These are phyloP conservation scores for Passiflora organensis DNA, from an alignment of 345 rosid genomes.

Conservation along the genomic window DNA sequence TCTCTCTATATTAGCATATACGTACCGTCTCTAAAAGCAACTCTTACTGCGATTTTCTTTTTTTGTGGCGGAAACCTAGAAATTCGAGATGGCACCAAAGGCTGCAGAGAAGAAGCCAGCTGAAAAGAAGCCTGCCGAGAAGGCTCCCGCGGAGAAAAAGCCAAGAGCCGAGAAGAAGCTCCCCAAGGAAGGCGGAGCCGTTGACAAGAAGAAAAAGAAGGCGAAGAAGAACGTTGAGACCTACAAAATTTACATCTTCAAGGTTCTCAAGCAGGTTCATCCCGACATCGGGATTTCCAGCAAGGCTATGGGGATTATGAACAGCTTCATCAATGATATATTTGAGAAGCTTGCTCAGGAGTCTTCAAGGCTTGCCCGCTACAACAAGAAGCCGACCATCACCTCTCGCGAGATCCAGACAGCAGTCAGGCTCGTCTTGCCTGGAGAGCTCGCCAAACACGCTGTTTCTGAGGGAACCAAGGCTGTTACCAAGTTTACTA, in stretches of 20 bases:
- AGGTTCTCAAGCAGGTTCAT: slow-evolving; percentile 23
- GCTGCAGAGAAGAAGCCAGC: slow-evolving; percentile 18
- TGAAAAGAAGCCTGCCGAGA: slow-evolving; percentile 22
- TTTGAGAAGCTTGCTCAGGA: slow-evolving; percentile 25
- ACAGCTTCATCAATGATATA: slow-evolving; percentile 20
- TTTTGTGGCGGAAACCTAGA: too few relatives aligned
- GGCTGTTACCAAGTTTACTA: slow-evolving; percentile 3
- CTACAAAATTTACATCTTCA: slow-evolving; percentile 23
- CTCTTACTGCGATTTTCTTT: too few relatives aligned
- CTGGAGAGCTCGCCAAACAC: slow-evolving; percentile 22
- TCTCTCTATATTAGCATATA: too few relatives aligned
- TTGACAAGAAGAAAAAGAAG: slow-evolving; percentile 21
- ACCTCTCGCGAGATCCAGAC: slow-evolving; percentile 28
- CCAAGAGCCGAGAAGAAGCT: slow-evolving; percentile 23
- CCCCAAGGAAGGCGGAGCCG: slow-evolving; percentile 18
- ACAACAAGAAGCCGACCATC: slow-evolving; percentile 23
- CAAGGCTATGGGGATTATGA: slow-evolving; percentile 28
- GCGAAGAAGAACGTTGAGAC: slow-evolving; percentile 25
- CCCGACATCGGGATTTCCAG: slow-evolving; percentile 24
- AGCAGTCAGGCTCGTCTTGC: slow-evolving; percentile 16
- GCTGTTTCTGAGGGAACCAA: slow-evolving; percentile 25
- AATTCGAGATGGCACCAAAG: too few relatives aligned
- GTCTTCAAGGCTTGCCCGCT: slow-evolving; percentile 15
- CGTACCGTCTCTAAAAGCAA: too few relatives aligned
- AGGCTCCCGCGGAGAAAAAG: slow-evolving; percentile 19